Evolutionary conservation across 108 stramenopile species (phyloP).

Genomic region (Fistulifera solaris): DNA sequence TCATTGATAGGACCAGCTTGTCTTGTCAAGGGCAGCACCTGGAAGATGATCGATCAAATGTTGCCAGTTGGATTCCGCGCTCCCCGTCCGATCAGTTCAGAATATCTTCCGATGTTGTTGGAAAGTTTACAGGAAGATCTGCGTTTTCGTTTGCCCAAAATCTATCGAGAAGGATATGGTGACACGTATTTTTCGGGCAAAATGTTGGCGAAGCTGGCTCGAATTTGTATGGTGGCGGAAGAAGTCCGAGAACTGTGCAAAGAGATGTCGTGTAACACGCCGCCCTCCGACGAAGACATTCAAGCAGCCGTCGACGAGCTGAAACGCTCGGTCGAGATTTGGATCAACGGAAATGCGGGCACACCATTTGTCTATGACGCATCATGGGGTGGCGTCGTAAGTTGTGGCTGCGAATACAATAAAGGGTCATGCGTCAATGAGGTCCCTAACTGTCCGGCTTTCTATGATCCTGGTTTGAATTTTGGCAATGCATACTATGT

Average conservation of each 20-base stretch:
- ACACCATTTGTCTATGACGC: conserved; percentile 75
- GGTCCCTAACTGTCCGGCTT: conserved; percentile 71
- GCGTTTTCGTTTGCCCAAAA: conserved; percentile 46
- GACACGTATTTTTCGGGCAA: conserved; percentile 94
- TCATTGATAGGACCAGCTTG: conserved; percentile 32
- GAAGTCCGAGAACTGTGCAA: conserved; percentile 50
- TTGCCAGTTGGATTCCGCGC: conserved; percentile 49
- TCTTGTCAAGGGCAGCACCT: conserved; percentile 23
- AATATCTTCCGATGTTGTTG: conserved; percentile 30
- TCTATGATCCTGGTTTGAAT: conserved; percentile 70
- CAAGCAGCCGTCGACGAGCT: conserved; percentile 38
- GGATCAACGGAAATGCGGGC: conserved; percentile 71
- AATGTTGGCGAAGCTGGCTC: conserved; percentile 71
- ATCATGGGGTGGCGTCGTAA: conserved; percentile 81
- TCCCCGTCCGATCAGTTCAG: conserved; percentile 35
- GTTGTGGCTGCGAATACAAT: conserved; percentile 77
- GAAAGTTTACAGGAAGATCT: conserved; percentile 41
- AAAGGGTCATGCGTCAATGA: conserved; percentile 33
- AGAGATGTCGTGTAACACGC: conserved; percentile 20
- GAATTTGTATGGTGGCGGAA: conserved; percentile 72
- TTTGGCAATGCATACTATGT: conserved; percentile 52
- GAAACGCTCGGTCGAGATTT: conserved; percentile 53
- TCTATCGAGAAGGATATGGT: conserved; percentile 78
- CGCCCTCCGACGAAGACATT: conserved; percentile 46
- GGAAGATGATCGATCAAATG: conserved; percentile 20